Evolutionary conservation across 2,329 filamentous ascomycete genomes (phyloP).

Genomic region (Monilinia vaccinii-corymbosi): DNA sequence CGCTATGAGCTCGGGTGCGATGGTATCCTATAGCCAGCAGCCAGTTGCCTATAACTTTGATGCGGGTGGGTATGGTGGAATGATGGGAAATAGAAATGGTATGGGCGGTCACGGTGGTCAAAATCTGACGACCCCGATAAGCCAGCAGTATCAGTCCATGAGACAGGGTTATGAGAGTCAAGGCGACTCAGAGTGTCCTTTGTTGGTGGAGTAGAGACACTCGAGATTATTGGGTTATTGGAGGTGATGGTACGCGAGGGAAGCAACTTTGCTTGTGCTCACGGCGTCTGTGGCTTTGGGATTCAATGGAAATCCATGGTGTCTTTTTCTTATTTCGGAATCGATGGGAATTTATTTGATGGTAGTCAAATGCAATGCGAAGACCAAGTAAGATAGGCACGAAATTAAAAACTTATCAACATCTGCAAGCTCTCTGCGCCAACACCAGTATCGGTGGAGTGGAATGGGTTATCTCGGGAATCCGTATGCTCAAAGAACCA

Average conservation of each 20-base stretch:
- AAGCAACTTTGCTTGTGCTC: neutral
- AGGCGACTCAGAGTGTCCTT: slow-evolving; percentile 16
- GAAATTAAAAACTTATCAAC: too few relatives aligned
- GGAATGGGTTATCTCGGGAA: neutral
- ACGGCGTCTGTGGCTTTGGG: neutral
- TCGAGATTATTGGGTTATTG: neutral
- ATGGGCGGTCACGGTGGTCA: neutral
- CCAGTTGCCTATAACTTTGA: neutral
- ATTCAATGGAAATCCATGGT: neutral
- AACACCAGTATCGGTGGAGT: neutral
- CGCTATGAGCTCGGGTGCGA: neutral
- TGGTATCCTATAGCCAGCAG: neutral
- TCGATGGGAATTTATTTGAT: neutral
- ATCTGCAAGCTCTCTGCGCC: neutral
- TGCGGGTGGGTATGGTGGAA: neutral
- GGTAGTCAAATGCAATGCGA: neutral
- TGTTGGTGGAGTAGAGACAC: slow-evolving; percentile 15
- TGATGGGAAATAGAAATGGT: neutral
- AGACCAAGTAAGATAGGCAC: too few relatives aligned
- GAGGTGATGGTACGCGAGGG: neutral
- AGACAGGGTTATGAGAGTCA: slow-evolving; percentile 5
- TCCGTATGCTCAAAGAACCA: too few relatives aligned
- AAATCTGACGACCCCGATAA: neutral
- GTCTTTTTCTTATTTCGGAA: neutral
- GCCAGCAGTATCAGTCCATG: neutral